These are phyloP conservation scores for Theobroma cacao DNA, from an alignment of 345 rosid genomes.

Conservation along the genomic window DNA sequence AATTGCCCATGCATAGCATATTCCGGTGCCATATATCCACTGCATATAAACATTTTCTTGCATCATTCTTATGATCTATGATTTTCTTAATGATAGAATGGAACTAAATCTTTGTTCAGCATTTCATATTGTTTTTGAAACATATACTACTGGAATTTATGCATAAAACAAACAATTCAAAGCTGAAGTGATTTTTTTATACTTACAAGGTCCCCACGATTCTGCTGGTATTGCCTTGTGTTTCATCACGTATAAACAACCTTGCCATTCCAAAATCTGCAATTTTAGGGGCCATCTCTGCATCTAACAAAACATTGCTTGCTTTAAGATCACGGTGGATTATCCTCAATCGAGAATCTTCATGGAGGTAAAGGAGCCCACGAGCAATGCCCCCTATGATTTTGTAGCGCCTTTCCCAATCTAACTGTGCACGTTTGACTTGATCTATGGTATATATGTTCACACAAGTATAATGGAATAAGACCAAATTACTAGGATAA, in stretches of 20 bases:
- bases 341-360: neutral
- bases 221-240: neutral
- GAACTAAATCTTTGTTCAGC: neutral
- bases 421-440: neutral
- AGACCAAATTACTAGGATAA: no score
- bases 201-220: conserved; percentile 31
- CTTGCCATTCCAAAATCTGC: conserved; percentile 5
- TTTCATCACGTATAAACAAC: neutral
- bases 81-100: neutral
- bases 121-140: no score
- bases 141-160: no score
- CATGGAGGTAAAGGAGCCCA: neutral
- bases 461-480: no score
- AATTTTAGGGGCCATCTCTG: conserved; percentile 2
- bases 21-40: conserved; percentile 7
- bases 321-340: neutral
- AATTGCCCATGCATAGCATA: neutral
- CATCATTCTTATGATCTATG: no score
- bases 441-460: no score
- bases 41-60: neutral
- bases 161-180: no score
- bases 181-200: neutral
- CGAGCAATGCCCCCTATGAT: neutral
- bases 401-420: neutral
- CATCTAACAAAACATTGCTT: neutral